Evolutionary conservation across 225 moss, liverwort and hornwort species (phyloP), one percentile per base, ranked within the genome.

Genomic region (Physcomitrellopsis africana): DNA sequence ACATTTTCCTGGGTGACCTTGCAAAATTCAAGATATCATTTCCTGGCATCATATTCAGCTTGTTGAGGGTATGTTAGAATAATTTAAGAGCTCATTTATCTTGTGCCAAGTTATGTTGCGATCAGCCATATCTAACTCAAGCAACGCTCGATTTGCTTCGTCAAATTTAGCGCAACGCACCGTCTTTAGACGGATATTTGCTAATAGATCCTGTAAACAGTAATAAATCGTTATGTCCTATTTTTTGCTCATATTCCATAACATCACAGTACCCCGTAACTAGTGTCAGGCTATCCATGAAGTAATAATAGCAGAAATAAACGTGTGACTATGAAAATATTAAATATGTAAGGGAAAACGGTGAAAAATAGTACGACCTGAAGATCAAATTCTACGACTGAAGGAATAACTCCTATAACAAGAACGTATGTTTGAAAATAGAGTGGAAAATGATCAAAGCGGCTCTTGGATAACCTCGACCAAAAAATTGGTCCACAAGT

Each of bases 351-450:
- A 19, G 8, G 29, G 13, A 10, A 22, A 81, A 63, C 15, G 43
- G 77, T 14, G 44, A 79, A n/a, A 32, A 67, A 72, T 67, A 51
- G 32, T 17, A 16, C 23, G 16, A 91, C 93, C 89, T 93, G 91
- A 82, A 99, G 91, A 77, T 95, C 97, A 55, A 99, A 99, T 80
- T 99, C 97, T 26, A 95, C 94, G 76, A 94, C 97, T 70, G 94
- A 87, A 59, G 97, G 94, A 72, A 99, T 99, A 24, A 93, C 91
- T 59, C 94, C 97, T 83, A 94, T 93, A 80, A 94, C 92, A 16
- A 99, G 83, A 72, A 99, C 94, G 71, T 99, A 95, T 88, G 93
- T 87, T 82, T 99, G 97, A 63, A 95, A 99, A 76, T 93, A 95
- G 11, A 93, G 85, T 44, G 93, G 74, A 72, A 93, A 99, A 13